These are phyloP conservation scores for Exserohilum turcica DNA, from an alignment of 2,329 filamentous ascomycete species.

Conservation along the genomic window DNA sequence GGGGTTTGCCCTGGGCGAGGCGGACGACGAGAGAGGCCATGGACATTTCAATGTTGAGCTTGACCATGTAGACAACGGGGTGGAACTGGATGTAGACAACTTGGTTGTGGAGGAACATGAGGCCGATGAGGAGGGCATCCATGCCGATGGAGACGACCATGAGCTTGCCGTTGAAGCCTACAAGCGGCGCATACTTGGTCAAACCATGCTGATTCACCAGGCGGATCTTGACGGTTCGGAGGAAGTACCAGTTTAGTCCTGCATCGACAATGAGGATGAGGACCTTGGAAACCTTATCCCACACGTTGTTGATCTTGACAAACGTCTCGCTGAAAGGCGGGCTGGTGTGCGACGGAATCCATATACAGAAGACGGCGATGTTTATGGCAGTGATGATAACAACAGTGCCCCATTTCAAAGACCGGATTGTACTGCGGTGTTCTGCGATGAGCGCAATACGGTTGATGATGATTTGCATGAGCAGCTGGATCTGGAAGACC, in stretches of 20 bases:
- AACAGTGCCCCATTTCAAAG: constrained; percentile 56
- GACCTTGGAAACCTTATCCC: constrained; percentile 60
- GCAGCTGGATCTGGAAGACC: constrained; percentile 52
- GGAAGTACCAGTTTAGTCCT: constrained; percentile 60
- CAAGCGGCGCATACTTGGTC: constrained; percentile 49
- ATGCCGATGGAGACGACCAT: constrained; percentile 50
- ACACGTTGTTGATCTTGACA: constrained; percentile 56
- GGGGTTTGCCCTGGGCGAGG: constrained; percentile 37
- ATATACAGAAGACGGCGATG: constrained; percentile 60
- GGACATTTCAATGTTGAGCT: constrained; percentile 53
- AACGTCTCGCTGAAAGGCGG: constrained; percentile 46
- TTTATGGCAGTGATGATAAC: constrained; percentile 57
- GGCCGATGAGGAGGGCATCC: constrained; percentile 49
- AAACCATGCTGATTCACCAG: constrained; percentile 49
- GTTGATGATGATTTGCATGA: constrained; percentile 63
- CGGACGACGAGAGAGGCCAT: constrained; percentile 52
- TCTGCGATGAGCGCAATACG: constrained; percentile 58
- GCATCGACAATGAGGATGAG: constrained; percentile 59
- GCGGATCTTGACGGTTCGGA: constrained; percentile 48
- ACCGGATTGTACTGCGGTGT: constrained; percentile 44
- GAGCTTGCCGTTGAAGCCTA: constrained; percentile 50
- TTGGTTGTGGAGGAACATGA: constrained; percentile 47
- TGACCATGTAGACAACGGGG: constrained; percentile 51
- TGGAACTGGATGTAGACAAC: constrained; percentile 51
- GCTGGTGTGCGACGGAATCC: constrained; percentile 55